Conservation (phyloP, 495 filamentous ascomycete species). For the Oidiodendron maius region DNA sequence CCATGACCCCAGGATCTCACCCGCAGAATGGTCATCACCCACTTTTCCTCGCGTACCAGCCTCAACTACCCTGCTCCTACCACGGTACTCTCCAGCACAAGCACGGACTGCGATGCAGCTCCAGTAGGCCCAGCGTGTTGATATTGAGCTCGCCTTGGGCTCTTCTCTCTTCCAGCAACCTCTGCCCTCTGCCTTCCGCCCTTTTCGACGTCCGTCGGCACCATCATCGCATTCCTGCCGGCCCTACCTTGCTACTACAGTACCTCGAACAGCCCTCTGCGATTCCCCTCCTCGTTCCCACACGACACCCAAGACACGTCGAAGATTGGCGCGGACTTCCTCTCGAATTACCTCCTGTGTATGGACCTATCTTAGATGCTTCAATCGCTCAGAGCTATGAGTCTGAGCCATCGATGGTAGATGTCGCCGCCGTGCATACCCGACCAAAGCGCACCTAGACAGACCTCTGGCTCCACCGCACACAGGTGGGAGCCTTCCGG, state of each 20-base stretch:
- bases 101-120: too few relatives aligned
- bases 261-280: not conserved
- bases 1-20: not conserved
- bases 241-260: not conserved
- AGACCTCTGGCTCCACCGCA: not conserved
- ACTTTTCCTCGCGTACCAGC: not conserved
- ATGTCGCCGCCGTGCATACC: not conserved
- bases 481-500: not conserved
- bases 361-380: not conserved
- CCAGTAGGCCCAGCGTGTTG: too few relatives aligned
- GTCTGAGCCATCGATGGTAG: slow-evolving; percentile 4
- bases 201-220: too few relatives aligned
- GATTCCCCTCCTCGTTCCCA: not conserved
- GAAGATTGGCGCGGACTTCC: too few relatives aligned
- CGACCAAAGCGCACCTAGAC: not conserved
- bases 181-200: too few relatives aligned
- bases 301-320: too few relatives aligned
- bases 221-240: too few relatives aligned
- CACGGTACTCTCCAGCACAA: too few relatives aligned
- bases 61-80: too few relatives aligned
- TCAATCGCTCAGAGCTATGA: slow-evolving; percentile 3
- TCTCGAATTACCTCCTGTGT: too few relatives aligned
- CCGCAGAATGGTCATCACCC: not conserved
- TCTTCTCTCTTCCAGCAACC: too few relatives aligned
- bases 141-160: too few relatives aligned